Evolutionary conservation across 768 basidiomycete species (phyloP).

Genomic region (Coprinellus micaceus): DNA sequence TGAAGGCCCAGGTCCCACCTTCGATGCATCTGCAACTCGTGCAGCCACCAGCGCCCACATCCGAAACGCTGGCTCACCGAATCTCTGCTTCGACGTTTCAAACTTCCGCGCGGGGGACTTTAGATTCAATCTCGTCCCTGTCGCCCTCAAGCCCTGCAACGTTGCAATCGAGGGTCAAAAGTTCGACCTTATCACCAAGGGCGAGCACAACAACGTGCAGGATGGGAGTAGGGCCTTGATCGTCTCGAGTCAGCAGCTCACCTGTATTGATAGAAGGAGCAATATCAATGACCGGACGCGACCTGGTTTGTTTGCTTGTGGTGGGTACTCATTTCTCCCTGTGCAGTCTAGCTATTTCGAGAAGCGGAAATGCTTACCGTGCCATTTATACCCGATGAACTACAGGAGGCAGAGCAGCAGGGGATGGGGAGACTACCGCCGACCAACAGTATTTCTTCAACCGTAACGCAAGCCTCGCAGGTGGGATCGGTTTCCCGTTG

Average conservation of each 20-base stretch:
- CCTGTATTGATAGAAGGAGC: slow-evolving; percentile 18
- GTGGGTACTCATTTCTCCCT: background rate
- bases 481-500: slow-evolving; percentile 22
- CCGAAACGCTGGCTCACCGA: slow-evolving; percentile 15
- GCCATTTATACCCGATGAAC: background rate
- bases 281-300: slow-evolving; percentile 21
- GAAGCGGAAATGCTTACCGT: background rate
- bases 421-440: slow-evolving; percentile 21
- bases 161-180: slow-evolving; percentile 15
- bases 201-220: slow-evolving; percentile 18
- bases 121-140: slow-evolving; percentile 20
- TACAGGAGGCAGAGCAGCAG: slow-evolving; percentile 24
- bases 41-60: slow-evolving; percentile 20
- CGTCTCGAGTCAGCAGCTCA: slow-evolving; percentile 20
- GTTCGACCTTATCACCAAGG: slow-evolving; percentile 21
- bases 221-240: slow-evolving; percentile 19
- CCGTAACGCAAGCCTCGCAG: slow-evolving; percentile 14
- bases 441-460: slow-evolving; percentile 27
- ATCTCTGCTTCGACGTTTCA: slow-evolving; percentile 16
- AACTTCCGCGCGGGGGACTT: slow-evolving; percentile 19
- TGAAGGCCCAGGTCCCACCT: slow-evolving; percentile 15
- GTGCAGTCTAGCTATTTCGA: background rate
- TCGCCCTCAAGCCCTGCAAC: slow-evolving; percentile 19
- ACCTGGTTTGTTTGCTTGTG: slow-evolving; percentile 23
- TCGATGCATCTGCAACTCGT: slow-evolving; percentile 22